Evolutionary conservation across 1,139 yeast species (phyloP).

Genomic region (Groenewaldozyma sp.): DNA sequence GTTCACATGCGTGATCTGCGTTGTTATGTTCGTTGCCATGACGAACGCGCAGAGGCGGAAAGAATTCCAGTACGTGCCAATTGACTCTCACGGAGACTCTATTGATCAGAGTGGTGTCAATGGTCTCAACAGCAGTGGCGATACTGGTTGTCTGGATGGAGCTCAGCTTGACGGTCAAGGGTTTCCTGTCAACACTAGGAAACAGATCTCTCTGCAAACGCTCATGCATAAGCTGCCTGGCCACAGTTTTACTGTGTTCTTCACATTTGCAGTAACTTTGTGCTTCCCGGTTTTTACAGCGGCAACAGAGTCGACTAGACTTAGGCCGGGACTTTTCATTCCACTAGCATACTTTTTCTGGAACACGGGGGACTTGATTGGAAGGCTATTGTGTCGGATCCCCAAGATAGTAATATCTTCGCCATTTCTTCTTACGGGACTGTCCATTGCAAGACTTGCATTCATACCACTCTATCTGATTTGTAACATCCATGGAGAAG

Average conservation of each 20-base stretch:
- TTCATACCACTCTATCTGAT: slow-evolving; percentile 38
- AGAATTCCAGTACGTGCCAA: not conserved
- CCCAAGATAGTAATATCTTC: slow-evolving; percentile 29
- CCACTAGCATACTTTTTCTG: slow-evolving; percentile 76
- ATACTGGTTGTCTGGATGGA: too few species aligned
- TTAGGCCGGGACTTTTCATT: slow-evolving; percentile 44
- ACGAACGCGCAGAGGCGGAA: not conserved
- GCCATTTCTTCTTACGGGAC: slow-evolving; percentile 14
- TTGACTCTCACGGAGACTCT: not conserved
- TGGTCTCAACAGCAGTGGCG: not conserved
- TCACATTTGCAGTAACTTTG: slow-evolving; percentile 68
- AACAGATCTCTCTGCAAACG: slow-evolving; percentile 39
- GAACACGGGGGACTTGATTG: slow-evolving; percentile 83
- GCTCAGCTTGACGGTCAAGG: too few species aligned
- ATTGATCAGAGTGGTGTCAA: not conserved
- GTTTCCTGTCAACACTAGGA: not conserved
- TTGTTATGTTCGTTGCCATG: slow-evolving; percentile 6
- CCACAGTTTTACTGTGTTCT: slow-evolving; percentile 61
- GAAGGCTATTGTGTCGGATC: slow-evolving; percentile 59
- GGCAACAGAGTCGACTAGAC: slow-evolving; percentile 45
- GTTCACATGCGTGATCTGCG: slow-evolving; percentile 10
- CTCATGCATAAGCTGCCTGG: slow-evolving; percentile 51
- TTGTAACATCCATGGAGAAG: slow-evolving; percentile 48
- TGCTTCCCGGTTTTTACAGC: slow-evolving; percentile 89
- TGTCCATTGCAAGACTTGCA: slow-evolving; percentile 36